Evolutionary conservation across 2,329 filamentous ascomycete genomes (phyloP), one percentile per base, ranked within the genome.

Genomic region (Trichoderma arundinaceum): DNA sequence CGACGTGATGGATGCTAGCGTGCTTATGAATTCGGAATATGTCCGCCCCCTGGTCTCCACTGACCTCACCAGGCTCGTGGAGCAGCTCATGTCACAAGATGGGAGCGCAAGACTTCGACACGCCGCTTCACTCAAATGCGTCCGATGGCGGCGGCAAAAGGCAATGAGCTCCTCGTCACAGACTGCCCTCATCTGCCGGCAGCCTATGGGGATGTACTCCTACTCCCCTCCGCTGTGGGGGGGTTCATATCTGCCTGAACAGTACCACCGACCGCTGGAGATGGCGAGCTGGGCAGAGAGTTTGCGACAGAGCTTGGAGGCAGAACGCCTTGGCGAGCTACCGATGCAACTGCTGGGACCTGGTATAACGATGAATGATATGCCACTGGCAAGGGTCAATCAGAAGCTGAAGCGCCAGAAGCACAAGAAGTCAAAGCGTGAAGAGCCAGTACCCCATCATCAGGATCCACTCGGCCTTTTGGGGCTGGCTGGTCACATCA

Each of bases 1-100:
- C 67, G 92, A 97, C 44, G 88, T 85, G 49, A 96, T 98, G 89
- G 94, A 98, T 75, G 94, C 94, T 17, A 97, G 92, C 72, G 82
- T 96, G 0, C 84, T 98, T 17, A 98, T 98, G 94, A 93, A 89
- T 64, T 90, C 94, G 1, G 91, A 95, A 72, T 98, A 97, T 74
- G 82, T 95, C 13, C 90, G 92, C 68, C 94, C 94, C 1, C 82
- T 97, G 4, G 79, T 91, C 3, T 78, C 86, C 0, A 95, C 92
- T 8, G 94, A 98, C 48, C 85, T 98, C 2, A 73, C 77, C 5
- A 77, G 80, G 8, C 81, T 98, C 1, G 85, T 96, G n/a, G 81
- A 87, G 8, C 86, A 86, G 17, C 80, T 97, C 0, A 94, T 98
- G 71, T 89, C 92, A 52, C 84, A 85, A 4, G 89, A 94, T 52